Base-by-base conservation (phyloP, 108 stramenopile genomes). In the Schizochytrium sp. region DNA sequence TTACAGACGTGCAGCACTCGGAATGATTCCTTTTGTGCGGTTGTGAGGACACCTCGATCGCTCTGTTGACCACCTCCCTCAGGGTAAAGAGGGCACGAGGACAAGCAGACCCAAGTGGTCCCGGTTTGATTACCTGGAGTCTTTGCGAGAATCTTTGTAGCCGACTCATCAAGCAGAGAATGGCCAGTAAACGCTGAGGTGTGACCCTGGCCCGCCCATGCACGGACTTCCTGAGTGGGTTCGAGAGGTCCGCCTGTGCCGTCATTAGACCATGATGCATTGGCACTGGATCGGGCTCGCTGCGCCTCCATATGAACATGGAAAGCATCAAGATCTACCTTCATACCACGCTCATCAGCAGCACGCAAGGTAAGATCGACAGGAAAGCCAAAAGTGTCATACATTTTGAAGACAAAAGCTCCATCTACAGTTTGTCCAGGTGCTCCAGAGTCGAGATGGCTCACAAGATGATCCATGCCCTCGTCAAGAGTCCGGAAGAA, bases 351-450 rank as follows among this genome's bases (percentile, higher is more conserved):
- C 90, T 99, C 99, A 93, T 98, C 98, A 17, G 97, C 97, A 97
- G 98, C 98, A 91, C 98, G 96, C 89, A 96, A 94, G 3, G 98
- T 98, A 92, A 99, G 93, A 91, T 99, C 99, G 42, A 98, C 90
- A 4, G 99, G 99, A 91, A 99, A 99, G 90, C 99, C 99, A 97
- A 98, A 97, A 61, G 97, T 94, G 19, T 96, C 94, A 95, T 98
- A 99, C 90, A 99, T 94, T 64, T 96, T 94, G 94, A 97, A 96
- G 8, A 91, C 93, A 3, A 88, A 10, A 40, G 90, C 83, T 40
- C 92, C 92, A 44, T 95, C 91, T 89, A 99, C 95, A 40, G 96
- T 94, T 57, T 56, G 88, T n/a, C 53, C 87, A 4, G 76, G 59
- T 47, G 17, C 38, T 5, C 59, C 49, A 0, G 0, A 28, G 7